Conservation (phyloP, 1,284 basidiomycete genomes). For the Ustilago nuda region DNA sequence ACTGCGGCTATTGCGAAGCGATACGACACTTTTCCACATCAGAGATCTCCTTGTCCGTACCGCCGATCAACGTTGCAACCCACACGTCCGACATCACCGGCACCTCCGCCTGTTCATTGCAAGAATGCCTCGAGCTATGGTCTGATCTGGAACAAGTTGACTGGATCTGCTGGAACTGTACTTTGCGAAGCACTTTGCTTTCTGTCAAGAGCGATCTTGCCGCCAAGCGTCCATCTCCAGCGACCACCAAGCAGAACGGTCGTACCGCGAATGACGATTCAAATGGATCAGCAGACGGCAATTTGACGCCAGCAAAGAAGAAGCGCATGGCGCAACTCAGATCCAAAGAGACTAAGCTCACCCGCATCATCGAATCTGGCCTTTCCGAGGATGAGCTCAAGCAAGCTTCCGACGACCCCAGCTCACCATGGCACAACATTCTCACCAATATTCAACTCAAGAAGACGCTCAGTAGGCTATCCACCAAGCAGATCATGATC, state of each 20-base stretch:
- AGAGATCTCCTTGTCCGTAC: slow-evolving; percentile 62
- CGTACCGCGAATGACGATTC: slow-evolving; percentile 19
- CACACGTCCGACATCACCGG: slow-evolving; percentile 41
- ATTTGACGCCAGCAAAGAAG: slow-evolving; percentile 38
- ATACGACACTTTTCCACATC: slow-evolving; percentile 60
- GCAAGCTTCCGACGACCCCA: slow-evolving; percentile 24
- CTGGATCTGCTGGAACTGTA: slow-evolving; percentile 67
- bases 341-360: slow-evolving; percentile 34
- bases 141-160: slow-evolving; percentile 64
- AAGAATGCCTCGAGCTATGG: slow-evolving; percentile 61
- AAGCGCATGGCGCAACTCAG: slow-evolving; percentile 35
- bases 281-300: slow-evolving; percentile 17
- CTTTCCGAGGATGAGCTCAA: slow-evolving; percentile 60
- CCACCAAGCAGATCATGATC: slow-evolving; percentile 67
- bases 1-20: slow-evolving; percentile 67
- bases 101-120: slow-evolving; percentile 53
- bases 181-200: slow-evolving; percentile 45
- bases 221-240: slow-evolving; percentile 5
- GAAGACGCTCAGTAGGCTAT: slow-evolving; percentile 40
- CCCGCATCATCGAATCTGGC: slow-evolving; percentile 38
- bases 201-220: slow-evolving; percentile 24
- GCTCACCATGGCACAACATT: slow-evolving; percentile 31
- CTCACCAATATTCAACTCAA: slow-evolving; percentile 36
- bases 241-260: slow-evolving; percentile 24
- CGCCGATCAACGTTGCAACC: slow-evolving; percentile 30